phyloP scores from a whole-genome alignment of 2,329 filamentous ascomycete genomes.

The Zasmidium angulare region DNA sequence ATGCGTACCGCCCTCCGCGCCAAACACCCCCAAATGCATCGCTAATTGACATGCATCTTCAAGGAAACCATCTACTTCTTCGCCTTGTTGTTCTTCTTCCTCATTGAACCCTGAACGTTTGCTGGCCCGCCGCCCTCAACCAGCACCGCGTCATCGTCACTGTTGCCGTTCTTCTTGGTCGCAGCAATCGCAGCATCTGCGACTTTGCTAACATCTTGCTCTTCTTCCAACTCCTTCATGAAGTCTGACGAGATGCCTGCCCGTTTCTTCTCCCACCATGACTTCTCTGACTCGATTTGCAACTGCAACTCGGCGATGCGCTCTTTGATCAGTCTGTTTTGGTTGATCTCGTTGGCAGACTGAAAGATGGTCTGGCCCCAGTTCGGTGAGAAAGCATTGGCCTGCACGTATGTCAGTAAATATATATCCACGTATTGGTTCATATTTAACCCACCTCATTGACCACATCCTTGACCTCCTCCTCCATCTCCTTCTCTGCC shows the following conservation, averaged over 20 bases:
- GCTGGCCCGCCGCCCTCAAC: conserved; percentile 63
- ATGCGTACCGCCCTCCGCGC: not conserved
- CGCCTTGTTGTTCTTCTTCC: conserved; percentile 65
- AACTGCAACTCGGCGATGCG: conserved; percentile 73
- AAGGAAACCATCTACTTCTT: conserved; percentile 48
- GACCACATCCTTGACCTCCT: conserved; percentile 90
- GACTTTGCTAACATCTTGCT: conserved; percentile 14
- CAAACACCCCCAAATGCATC: not conserved
- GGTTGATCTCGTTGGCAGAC: conserved; percentile 91
- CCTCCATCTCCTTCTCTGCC: conserved; percentile 97
- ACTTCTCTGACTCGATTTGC: conserved; percentile 71
- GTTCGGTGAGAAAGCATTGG: conserved; percentile 81
- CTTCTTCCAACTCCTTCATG: conserved; percentile 77
- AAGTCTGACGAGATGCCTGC: conserved; percentile 72
- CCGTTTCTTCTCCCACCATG: conserved; percentile 89
- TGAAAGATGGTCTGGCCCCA: conserved; percentile 98
- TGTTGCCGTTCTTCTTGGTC: conserved; percentile 38
- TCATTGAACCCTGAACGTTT: conserved; percentile 42
- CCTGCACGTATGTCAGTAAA: conserved; percentile 52
- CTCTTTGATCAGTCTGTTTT: conserved; percentile 75
- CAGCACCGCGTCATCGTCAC: conserved; percentile 74
- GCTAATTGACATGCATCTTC: not conserved
- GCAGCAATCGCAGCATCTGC: conserved; percentile 21
- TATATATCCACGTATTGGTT: not conserved
- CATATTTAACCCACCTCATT: conserved; percentile 67